Evolutionary conservation across 768 basidiomycete genomes (phyloP), one percentile per base, ranked within the genome.

Genomic region (Mycena olivaceomarginata): DNA sequence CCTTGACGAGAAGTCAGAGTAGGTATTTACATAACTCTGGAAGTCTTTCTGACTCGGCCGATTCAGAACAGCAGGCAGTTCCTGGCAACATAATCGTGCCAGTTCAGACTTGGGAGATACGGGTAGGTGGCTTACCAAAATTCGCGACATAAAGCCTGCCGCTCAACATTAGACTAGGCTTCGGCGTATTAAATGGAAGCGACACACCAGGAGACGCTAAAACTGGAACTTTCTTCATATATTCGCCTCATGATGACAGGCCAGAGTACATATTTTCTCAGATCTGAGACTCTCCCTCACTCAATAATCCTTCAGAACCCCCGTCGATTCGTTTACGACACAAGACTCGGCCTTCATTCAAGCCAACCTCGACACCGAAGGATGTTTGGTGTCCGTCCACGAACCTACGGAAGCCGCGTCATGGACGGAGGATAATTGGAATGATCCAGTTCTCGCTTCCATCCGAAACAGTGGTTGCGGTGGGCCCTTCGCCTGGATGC

Each of bases 401-500:
- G 31, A 31, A 31, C 31, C 31, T 31, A 31, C 31, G 31, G 4
- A 31, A 31, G 31, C 31, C 31, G 31, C 31, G 31, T 31, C 31
- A 31, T 31, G 31, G 31, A 31, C 4, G 4, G 31, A 31, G 31
- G 31, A 31, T 31, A 31, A 31, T 31, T 31, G 31, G 31, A 31
- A 31, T 31, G 31, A 31, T 31, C 31, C 31, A 31, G 31, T 31
- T 4, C 31, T 31, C 31, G 4, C 31, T 31, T 31, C 31, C 31
- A 65, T 43, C 41, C 18, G 31, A 31, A 31, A 31, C 31, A 31
- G 31, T 31, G 31, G 31, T 31, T 31, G 31, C 31, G 31, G 31
- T 51, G 70, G 70, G 13, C 70, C 70, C 13, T 37, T 71, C 8
- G 45, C 70, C 16, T 16, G 48, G 6, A 70, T 70, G 69, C 46